A percentile compares a stretch with the other conserved stretches of the same genome.
These are phyloP conservation scores for Lactifluus subvellereus DNA, from an alignment of 768 basidiomycete genomes.

Conservation along the genomic window DNA sequence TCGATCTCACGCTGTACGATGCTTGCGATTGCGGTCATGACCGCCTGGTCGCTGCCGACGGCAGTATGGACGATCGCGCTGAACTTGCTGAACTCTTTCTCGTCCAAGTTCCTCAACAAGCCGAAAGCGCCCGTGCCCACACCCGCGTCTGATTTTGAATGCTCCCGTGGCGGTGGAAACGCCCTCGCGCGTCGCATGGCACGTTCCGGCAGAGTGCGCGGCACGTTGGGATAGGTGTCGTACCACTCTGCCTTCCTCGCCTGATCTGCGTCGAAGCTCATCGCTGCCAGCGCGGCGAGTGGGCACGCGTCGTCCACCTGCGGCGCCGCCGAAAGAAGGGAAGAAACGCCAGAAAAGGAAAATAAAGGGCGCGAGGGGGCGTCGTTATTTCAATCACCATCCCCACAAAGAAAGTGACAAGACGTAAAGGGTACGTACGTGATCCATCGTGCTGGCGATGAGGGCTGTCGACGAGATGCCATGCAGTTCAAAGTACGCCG, in stretches of 20 bases:
- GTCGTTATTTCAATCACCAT: not conserved
- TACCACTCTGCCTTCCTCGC: constrained; percentile 12
- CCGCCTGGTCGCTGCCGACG: not conserved
- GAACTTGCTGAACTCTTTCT: constrained; percentile 4
- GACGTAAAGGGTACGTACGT: constrained; percentile 14
- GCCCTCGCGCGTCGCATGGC: not conserved
- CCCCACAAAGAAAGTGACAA: not conserved
- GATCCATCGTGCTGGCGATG: constrained; percentile 6
- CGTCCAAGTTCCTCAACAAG: not conserved
- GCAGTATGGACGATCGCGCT: not conserved
- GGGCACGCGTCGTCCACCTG: constrained; percentile 23
- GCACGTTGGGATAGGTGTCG: not conserved
- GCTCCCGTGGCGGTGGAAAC: not conserved
- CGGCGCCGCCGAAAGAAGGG: not conserved
- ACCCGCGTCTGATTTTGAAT: no score
- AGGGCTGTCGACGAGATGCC: constrained; percentile 8
- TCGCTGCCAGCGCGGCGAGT: constrained; percentile 12
- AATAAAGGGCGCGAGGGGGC: not conserved
- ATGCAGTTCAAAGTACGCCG: constrained; percentile 20
- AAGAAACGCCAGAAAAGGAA: not conserved
- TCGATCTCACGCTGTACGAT: constrained; percentile 10
- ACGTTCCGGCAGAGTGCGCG: not conserved
- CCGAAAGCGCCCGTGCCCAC: not conserved
- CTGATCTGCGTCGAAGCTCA: constrained; percentile 19
- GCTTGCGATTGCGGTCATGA: constrained; percentile 7